Percentiles rank a stretch among this genome's conserved stretches.
Evolutionary conservation across 371 early-diverging fungal genomes (phyloP).

Genomic region (Blakeslea trispora): DNA sequence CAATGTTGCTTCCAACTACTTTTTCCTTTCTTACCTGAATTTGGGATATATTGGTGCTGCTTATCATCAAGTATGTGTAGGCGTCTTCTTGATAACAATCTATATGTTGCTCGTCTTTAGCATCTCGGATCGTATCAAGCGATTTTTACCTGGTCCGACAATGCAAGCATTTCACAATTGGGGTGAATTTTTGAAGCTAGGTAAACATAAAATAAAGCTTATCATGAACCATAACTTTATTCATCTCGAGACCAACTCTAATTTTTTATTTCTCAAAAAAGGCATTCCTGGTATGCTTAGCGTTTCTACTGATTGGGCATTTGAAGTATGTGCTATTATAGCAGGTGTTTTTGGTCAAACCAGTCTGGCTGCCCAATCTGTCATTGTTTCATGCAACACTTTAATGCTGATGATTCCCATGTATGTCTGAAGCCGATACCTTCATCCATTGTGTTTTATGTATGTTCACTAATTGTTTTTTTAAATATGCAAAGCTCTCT

Average conservation of each 20-base stretch:
- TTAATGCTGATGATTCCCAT: conserved; percentile 42
- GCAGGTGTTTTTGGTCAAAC: conserved; percentile 45
- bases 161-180: conserved; percentile 32
- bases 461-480: not conserved
- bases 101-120: conserved; percentile 18
- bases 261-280: conserved; percentile 4
- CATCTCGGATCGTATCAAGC: conserved; percentile 24
- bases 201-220: conserved; percentile 13
- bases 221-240: not conserved
- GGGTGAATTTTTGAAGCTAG: conserved; percentile 43
- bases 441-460: not conserved
- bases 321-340: conserved; percentile 50
- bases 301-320: conserved; percentile 50
- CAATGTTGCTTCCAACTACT: conserved; percentile 32
- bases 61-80: conserved; percentile 16
- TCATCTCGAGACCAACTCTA: not conserved
- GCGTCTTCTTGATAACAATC: conserved; percentile 1
- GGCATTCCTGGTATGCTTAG: conserved; percentile 54
- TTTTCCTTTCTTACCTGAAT: conserved; percentile 32
- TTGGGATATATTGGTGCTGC: conserved; percentile 40
- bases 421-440: conserved; percentile 27
- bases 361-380: conserved; percentile 47
- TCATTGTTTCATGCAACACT: conserved; percentile 33
- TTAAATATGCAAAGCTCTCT: conserved; percentile 23
- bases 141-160: conserved; percentile 42